These are phyloP conservation scores for Phaeophleospora eucalypticola DNA, from an alignment of 2,329 filamentous ascomycete genomes.

Conservation along the genomic window DNA sequence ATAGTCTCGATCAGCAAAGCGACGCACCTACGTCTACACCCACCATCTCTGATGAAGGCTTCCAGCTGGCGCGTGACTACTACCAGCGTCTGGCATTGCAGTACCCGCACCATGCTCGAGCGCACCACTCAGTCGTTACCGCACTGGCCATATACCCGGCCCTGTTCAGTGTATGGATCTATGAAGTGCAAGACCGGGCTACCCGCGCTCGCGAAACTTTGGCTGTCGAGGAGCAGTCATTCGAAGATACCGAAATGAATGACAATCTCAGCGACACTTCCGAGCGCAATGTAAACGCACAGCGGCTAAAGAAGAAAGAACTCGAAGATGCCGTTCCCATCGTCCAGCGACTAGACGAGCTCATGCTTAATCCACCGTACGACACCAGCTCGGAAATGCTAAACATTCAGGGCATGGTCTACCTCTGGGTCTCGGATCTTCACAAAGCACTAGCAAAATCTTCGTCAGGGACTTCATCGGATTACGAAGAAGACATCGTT, in stretches of 20 bases:
- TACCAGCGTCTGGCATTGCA: slow-evolving; percentile 75
- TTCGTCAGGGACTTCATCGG: slow-evolving; percentile 4
- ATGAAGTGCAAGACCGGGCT: slow-evolving; percentile 61
- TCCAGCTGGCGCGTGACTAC: slow-evolving; percentile 61
- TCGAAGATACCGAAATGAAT: slow-evolving; percentile 1
- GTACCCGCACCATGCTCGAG: slow-evolving; percentile 63
- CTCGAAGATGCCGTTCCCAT: slow-evolving; percentile 59
- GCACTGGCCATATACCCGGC: slow-evolving; percentile 77
- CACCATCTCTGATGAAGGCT: slow-evolving; percentile 39
- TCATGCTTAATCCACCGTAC: slow-evolving; percentile 67
- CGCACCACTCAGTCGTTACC: slow-evolving; percentile 53
- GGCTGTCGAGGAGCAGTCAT: slow-evolving; percentile 12
- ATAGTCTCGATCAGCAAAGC: slow-evolving; percentile 4
- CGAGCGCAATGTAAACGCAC: slow-evolving; percentile 28
- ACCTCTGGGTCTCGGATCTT: slow-evolving; percentile 71
- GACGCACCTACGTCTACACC: slow-evolving; percentile 2
- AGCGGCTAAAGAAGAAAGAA: slow-evolving; percentile 35
- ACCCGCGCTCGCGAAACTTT: slow-evolving; percentile 39
- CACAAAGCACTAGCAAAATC: slow-evolving; percentile 13
- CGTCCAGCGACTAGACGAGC: slow-evolving; percentile 63
- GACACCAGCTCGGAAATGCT: slow-evolving; percentile 64
- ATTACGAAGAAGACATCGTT: slow-evolving; percentile 8
- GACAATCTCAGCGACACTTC: slow-evolving; percentile 5
- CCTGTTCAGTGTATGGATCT: slow-evolving; percentile 77
- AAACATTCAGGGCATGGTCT: slow-evolving; percentile 67